Evolutionary conservation across 1,139 yeast genomes (phyloP).

Genomic region (Protomyces macrosporus): DNA sequence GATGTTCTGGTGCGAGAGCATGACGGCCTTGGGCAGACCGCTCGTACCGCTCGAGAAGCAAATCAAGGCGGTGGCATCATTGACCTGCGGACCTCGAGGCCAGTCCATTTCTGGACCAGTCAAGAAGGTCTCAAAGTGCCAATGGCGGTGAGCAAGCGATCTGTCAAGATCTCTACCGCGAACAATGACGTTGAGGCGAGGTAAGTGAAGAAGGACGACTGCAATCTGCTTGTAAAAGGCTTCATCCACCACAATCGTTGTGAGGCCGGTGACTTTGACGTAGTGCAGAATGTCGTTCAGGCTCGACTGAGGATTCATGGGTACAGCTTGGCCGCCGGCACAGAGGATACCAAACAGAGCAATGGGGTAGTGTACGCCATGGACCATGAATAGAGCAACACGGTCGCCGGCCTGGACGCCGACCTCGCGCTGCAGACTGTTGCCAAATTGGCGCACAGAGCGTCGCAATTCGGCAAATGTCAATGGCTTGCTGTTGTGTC

Average conservation of each 20-base stretch:
- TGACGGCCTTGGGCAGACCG: conserved; percentile 54
- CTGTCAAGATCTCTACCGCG: not conserved
- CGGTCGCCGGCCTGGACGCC: not conserved
- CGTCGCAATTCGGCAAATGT: not conserved
- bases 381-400: not conserved
- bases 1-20: conserved; percentile 45
- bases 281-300: not conserved
- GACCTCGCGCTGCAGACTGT: not conserved
- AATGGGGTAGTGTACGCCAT: conserved; percentile 7
- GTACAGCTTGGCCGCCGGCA: conserved; percentile 1
- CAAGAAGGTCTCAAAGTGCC: not conserved
- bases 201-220: not conserved
- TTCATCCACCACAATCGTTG: not conserved
- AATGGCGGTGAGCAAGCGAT: not conserved
- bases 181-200: not conserved
- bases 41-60: conserved; percentile 56
- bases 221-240: not conserved
- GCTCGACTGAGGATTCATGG: not conserved
- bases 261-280: not conserved
- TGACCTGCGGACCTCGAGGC: not conserved
- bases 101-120: not conserved
- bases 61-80: not conserved
- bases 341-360: conserved; percentile 1
- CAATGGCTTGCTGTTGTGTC: not conserved
- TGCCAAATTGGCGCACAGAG: not conserved